These are phyloP conservation scores for Scheffersomyces lignosus DNA, from an alignment of 805 yeast species.

Conservation along the genomic window DNA sequence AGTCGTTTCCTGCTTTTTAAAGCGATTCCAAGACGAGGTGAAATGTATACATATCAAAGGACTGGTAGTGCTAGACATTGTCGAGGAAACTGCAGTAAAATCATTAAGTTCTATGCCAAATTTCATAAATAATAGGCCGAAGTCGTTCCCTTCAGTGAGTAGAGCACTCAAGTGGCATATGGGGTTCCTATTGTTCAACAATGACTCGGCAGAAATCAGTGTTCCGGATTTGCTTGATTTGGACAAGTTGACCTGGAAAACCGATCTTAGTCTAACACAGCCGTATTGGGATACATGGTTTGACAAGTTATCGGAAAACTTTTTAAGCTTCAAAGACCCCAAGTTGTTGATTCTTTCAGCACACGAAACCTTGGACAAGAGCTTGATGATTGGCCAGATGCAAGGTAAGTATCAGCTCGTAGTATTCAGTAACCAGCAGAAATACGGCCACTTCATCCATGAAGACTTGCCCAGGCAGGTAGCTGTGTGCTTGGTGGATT, in stretches of 20 bases:
- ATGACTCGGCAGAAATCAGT: slow-evolving; percentile 67
- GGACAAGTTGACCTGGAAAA: slow-evolving; percentile 52
- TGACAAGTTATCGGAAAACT: slow-evolving; percentile 55
- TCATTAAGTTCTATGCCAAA: slow-evolving; percentile 66
- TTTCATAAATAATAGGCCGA: slow-evolving; percentile 70
- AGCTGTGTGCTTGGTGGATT: slow-evolving; percentile 54
- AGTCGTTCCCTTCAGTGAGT: slow-evolving; percentile 47
- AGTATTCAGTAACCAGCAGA: slow-evolving; percentile 57
- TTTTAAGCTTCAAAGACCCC: slow-evolving; percentile 43
- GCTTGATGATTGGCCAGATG: slow-evolving; percentile 93
- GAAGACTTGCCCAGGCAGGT: slow-evolving; percentile 81
- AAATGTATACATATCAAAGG: slow-evolving; percentile 51
- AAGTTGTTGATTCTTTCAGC: slow-evolving; percentile 83
- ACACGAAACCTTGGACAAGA: slow-evolving; percentile 83
- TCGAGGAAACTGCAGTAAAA: slow-evolving; percentile 85
- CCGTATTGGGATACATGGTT: slow-evolving; percentile 88
- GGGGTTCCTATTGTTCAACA: slow-evolving; percentile 51
- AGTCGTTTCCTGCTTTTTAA: slow-evolving; percentile 57
- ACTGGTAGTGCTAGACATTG: slow-evolving; percentile 80
- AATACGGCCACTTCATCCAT: slow-evolving; percentile 89
- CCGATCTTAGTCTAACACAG: slow-evolving; percentile 60
- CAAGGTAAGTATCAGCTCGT: slow-evolving; percentile 93
- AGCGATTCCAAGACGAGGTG: slow-evolving; percentile 18
- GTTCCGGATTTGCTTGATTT: slow-evolving; percentile 64
- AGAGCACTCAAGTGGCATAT: slow-evolving; percentile 85